Evolutionary conservation across 768 basidiomycete species (phyloP).

Genomic region (Lentinula raphanica): DNA sequence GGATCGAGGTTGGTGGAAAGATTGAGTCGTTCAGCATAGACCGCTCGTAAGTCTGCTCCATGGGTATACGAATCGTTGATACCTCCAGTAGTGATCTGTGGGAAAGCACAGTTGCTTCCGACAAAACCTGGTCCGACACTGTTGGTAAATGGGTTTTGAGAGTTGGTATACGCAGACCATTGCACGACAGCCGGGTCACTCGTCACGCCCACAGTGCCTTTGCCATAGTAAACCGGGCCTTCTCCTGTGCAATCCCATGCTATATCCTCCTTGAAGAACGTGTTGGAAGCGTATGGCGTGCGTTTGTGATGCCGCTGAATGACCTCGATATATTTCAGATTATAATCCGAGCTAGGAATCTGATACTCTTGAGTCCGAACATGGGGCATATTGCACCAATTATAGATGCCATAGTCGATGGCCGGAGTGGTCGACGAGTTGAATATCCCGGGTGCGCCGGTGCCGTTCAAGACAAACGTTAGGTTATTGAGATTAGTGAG

Average conservation of each 20-base stretch:
- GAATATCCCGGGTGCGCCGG: constrained; percentile 43
- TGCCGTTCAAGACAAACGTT: constrained; percentile 35
- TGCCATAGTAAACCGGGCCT: constrained; percentile 28
- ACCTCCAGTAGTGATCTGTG: constrained; percentile 42
- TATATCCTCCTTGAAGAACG: constrained; percentile 44
- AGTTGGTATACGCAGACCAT: constrained; percentile 37
- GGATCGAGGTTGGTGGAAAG: constrained; percentile 29
- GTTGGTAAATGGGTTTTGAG: constrained; percentile 37
- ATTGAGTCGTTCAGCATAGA: constrained; percentile 38
- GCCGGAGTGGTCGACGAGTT: constrained; percentile 35
- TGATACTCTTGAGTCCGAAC: constrained; percentile 39
- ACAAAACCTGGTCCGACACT: constrained; percentile 41
- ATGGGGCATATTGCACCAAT: constrained; percentile 56
- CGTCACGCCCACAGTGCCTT: constrained; percentile 1
- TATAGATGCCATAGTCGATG: constrained; percentile 38
- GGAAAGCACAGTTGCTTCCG: constrained; percentile 42
- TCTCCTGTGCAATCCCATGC: constrained; percentile 38
- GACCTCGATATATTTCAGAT: constrained; percentile 45
- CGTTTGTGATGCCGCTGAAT: constrained; percentile 52
- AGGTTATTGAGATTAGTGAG: constrained; percentile 38
- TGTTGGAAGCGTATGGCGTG: constrained; percentile 46
- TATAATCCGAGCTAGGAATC: constrained; percentile 30
- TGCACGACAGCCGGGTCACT: constrained; percentile 14
- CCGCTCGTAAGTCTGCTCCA: constrained; percentile 39
- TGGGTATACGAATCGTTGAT: constrained; percentile 40